phyloP scores from a whole-genome alignment of 345 rosid genomes.

The Durio zibethinus region DNA sequence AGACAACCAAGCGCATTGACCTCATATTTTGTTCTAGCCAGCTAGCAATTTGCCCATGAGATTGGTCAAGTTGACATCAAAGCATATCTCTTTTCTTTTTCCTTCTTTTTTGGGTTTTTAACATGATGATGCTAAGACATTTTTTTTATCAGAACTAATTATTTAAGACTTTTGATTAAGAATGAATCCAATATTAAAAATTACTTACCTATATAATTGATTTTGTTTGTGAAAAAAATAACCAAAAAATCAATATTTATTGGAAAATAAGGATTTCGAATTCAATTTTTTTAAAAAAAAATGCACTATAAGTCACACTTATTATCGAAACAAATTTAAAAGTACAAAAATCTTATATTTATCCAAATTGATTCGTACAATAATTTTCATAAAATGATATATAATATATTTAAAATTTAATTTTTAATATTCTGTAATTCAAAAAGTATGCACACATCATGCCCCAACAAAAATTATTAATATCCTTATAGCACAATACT shows the following conservation, averaged over 20 bases:
- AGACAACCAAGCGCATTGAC: conserved; percentile 5
- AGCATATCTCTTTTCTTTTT: not conserved
- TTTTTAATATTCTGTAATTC: no score
- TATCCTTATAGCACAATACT: no score
- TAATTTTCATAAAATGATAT: no score
- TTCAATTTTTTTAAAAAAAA: not conserved
- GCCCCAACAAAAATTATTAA: no score
- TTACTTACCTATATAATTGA: not conserved
- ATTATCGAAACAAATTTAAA: not conserved
- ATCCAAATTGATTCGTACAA: no score
- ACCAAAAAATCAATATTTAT: no score
- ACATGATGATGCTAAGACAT: not conserved
- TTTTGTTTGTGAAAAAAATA: no score
- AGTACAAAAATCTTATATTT: no score
- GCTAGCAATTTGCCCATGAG: not conserved
- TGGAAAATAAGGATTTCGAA: not conserved
- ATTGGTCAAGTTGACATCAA: not conserved
- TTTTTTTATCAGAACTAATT: not conserved
- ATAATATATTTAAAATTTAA: no score
- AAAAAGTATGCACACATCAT: no score
- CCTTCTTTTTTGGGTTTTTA: not conserved
- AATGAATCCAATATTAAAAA: not conserved
- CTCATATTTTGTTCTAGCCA: not conserved
- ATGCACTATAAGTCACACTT: not conserved
- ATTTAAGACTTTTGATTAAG: not conserved